A percentile compares a stretch with the other conserved stretches of the same genome.
Conservation (phyloP, 306 rosid species). For the Lathyrus oleraceus region DNA sequence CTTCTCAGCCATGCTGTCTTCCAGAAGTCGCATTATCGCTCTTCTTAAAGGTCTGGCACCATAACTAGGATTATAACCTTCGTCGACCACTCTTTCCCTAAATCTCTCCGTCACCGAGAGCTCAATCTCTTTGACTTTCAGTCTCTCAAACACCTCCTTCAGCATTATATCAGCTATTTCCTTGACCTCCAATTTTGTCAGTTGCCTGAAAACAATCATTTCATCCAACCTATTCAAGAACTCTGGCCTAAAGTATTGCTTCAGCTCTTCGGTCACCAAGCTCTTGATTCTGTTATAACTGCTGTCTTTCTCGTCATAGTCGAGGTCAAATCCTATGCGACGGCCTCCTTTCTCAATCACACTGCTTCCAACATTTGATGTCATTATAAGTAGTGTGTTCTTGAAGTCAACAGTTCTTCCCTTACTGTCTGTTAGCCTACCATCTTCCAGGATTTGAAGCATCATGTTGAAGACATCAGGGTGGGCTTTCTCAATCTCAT, state of each 20-base stretch:
- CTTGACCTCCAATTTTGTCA: constrained; percentile 90
- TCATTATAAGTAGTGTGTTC: constrained; percentile 93
- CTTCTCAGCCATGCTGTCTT: constrained; percentile 99
- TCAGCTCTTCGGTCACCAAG: constrained; percentile 90
- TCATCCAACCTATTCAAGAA: constrained; percentile 92
- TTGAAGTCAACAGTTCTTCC: constrained; percentile 97
- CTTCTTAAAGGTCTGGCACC: constrained; percentile 98
- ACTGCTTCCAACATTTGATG: constrained; percentile 95
- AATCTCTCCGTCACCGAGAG: constrained; percentile 95
- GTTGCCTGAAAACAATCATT: constrained; percentile 94
- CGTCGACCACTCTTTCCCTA: constrained; percentile 88
- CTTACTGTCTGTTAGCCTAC: constrained; percentile 92
- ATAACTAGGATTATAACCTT: constrained; percentile 92
- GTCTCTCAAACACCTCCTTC: constrained; percentile 89
- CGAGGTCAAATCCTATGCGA: constrained; percentile 80
- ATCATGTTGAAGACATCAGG: constrained; percentile 97
- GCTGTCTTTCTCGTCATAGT: constrained; percentile 90
- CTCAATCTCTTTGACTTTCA: constrained; percentile 72
- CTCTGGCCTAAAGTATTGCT: constrained; percentile 91
- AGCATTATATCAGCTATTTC: constrained; percentile 94
- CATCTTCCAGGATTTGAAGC: constrained; percentile 97
- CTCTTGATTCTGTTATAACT: constrained; percentile 87
- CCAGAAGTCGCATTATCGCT: constrained; percentile 95
- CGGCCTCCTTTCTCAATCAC: constrained; percentile 98
- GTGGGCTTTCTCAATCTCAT: constrained; percentile 97